Conservation (phyloP, 768 basidiomycete species). For the Leccinum variicolor region DNA sequence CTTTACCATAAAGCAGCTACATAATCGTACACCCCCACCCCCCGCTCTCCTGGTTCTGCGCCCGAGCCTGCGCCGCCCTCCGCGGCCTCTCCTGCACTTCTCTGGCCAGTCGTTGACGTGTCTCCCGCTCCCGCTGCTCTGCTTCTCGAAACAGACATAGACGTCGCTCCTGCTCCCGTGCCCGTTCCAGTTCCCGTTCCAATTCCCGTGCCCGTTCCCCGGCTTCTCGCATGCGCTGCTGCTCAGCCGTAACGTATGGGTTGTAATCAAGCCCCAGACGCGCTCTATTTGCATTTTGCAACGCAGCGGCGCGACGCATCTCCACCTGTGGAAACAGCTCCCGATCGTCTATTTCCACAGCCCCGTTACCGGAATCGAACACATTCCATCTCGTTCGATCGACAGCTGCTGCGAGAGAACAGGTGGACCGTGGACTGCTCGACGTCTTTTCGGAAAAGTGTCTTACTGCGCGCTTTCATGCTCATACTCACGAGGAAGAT, state of each 20-base stretch:
- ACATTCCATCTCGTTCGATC: conserved; percentile 66
- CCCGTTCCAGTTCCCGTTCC: no score
- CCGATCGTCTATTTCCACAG: conserved; percentile 55
- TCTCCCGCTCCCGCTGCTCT: background rate
- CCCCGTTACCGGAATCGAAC: conserved; percentile 43
- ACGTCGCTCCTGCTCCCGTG: no score
- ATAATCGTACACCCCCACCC: background rate
- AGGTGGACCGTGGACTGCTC: conserved; percentile 72
- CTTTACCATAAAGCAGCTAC: no score
- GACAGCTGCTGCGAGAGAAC: conserved; percentile 59
- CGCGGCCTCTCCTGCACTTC: no score
- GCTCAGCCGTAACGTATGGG: background rate
- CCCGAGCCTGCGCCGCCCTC: no score
- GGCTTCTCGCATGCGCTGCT: background rate
- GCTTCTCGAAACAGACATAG: no score
- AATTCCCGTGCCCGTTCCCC: background rate
- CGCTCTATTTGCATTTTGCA: background rate
- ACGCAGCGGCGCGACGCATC: conserved; percentile 3
- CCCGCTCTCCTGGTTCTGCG: background rate
- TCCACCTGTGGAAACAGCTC: conserved; percentile 5
- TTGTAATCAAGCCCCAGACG: background rate
- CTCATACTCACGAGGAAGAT: conserved; percentile 58
- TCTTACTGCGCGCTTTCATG: conserved; percentile 63
- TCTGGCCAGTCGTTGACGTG: no score
- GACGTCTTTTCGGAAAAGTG: conserved; percentile 81